Percentiles rank a stretch among this genome's conserved stretches.
Conservation (phyloP, 1,284 basidiomycete species). For the Rhizoctonia solani region DNA sequence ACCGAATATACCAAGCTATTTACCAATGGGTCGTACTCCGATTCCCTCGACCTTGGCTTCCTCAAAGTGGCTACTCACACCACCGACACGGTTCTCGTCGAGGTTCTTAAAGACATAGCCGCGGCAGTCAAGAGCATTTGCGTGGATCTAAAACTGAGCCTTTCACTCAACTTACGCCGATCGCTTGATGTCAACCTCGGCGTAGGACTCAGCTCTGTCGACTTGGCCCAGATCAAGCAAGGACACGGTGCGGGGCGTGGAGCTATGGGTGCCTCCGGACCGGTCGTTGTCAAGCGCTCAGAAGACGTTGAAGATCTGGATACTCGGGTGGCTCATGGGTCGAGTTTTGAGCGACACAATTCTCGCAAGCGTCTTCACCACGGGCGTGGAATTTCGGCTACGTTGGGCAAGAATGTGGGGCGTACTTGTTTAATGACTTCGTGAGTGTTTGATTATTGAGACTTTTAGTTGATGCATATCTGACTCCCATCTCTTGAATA, state of each 20-base stretch:
- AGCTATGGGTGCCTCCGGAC: conserved; percentile 49
- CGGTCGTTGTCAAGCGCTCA: conserved; percentile 49
- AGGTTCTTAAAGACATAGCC: conserved; percentile 57
- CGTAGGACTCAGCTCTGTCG: neutral
- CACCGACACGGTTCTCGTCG: conserved; percentile 52
- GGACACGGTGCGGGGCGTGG: conserved; percentile 19
- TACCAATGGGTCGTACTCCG: conserved; percentile 41
- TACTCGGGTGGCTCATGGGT: conserved; percentile 7
- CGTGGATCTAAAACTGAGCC: too few species aligned
- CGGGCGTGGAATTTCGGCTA: conserved; percentile 2
- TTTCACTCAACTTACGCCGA: conserved; percentile 45
- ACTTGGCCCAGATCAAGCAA: neutral
- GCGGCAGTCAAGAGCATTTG: too few species aligned
- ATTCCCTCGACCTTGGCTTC: conserved; percentile 45
- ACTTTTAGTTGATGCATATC: neutral
- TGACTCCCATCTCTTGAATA: conserved; percentile 42
- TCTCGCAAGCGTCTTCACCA: conserved; percentile 31
- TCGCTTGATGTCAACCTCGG: conserved; percentile 37
- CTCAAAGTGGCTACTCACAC: conserved; percentile 49
- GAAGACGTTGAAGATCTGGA: neutral
- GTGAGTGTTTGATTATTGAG: conserved; percentile 25
- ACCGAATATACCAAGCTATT: conserved; percentile 48
- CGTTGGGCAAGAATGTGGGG: conserved; percentile 23
- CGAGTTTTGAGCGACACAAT: conserved; percentile 12
- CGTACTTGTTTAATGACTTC: conserved; percentile 36